These are phyloP conservation scores for Microdochium nivale DNA, from an alignment of 2,329 filamentous ascomycete species.

Conservation along the genomic window DNA sequence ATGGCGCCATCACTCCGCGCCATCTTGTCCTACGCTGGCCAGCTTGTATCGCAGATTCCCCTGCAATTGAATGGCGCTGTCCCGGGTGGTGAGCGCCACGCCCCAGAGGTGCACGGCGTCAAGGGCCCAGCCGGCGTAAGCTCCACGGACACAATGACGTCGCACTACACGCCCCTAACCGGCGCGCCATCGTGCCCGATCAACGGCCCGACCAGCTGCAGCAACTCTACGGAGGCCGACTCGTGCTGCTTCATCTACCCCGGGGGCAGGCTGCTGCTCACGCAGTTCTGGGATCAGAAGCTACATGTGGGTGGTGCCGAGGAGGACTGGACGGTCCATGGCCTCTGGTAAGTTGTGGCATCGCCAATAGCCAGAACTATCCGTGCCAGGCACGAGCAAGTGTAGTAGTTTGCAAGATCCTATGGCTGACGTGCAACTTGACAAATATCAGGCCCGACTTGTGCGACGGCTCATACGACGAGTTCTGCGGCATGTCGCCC, in stretches of 20 bases:
- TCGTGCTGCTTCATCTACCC: conserved; percentile 34
- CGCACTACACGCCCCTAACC: conserved; percentile 23
- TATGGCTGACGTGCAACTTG: neutral
- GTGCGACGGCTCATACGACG: conserved; percentile 33
- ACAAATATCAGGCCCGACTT: conserved; percentile 27
- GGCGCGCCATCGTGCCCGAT: conserved; percentile 29
- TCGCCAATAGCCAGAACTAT: neutral
- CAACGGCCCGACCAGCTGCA: conserved; percentile 31
- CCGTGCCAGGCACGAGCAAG: no score
- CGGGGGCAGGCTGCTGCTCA: conserved; percentile 29
- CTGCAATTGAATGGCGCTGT: no score
- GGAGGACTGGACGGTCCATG: conserved; percentile 34
- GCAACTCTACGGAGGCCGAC: conserved; percentile 25
- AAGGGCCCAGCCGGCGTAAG: neutral
- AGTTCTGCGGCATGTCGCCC: conserved; percentile 32
- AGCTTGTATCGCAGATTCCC: conserved; percentile 23
- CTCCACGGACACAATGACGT: conserved; percentile 10
- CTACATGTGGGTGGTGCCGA: conserved; percentile 29
- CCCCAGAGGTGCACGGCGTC: no score
- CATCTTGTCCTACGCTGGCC: conserved; percentile 22
- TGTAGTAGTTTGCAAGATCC: no score
- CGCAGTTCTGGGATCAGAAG: conserved; percentile 35
- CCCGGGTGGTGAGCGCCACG: no score
- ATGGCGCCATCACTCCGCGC: conserved; percentile 22
- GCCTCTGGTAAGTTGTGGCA: conserved; percentile 26